phyloP scores from a whole-genome alignment of 1,139 yeast species.

The Eremothecium cymbalariae region DNA sequence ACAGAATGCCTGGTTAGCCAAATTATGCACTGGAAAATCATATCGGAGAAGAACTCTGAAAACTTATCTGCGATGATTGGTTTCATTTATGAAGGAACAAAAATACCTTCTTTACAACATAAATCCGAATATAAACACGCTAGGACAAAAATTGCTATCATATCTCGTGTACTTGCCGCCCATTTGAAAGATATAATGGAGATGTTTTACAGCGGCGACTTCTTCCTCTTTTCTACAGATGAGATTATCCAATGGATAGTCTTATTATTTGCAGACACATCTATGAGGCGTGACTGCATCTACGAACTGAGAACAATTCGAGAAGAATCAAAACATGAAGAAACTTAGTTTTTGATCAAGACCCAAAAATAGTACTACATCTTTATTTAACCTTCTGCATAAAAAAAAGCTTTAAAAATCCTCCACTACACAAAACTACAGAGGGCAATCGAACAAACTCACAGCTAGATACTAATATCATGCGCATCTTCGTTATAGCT shows the following conservation, averaged over 20 bases:
- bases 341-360: neutral
- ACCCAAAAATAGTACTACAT: neutral
- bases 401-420: neutral
- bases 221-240: constrained; percentile 58
- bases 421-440: neutral
- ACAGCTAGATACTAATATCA: neutral
- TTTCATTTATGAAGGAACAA: constrained; percentile 18
- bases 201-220: constrained; percentile 62
- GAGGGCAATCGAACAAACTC: neutral
- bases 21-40: constrained; percentile 28
- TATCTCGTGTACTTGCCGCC: constrained; percentile 37
- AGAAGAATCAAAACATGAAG: constrained; percentile 5
- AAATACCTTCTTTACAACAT: constrained; percentile 11
- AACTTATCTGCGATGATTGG: constrained; percentile 24
- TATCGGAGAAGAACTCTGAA: constrained; percentile 29
- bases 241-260: constrained; percentile 58
- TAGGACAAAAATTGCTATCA: constrained; percentile 25
- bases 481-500: neutral
- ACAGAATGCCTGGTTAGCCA: constrained; percentile 17
- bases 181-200: constrained; percentile 65
- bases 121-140: constrained; percentile 18
- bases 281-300: constrained; percentile 51
- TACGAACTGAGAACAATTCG: constrained; percentile 46
- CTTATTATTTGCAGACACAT: constrained; percentile 65
- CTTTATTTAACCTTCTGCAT: neutral